A percentile compares a stretch with the other conserved stretches of the same genome.
Conservation (phyloP, 495 filamentous ascomycete species). For the Annulohypoxylon maeteangense region DNA sequence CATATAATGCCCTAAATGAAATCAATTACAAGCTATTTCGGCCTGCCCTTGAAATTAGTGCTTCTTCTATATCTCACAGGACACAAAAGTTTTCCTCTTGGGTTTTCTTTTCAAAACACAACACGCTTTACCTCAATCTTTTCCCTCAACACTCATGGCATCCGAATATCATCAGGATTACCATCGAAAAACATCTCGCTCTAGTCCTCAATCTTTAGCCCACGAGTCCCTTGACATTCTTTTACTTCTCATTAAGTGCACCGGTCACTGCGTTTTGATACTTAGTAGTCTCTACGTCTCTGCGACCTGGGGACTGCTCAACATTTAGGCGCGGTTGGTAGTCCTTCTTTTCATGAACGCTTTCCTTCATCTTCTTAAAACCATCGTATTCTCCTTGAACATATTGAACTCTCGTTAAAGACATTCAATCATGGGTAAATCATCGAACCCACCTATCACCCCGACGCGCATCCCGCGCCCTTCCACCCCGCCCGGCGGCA, state of each 20-base stretch:
- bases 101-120: conserved; percentile 5
- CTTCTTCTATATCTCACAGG: conserved; percentile 7
- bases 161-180: not conserved
- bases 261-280: not conserved
- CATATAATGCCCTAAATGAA: not conserved
- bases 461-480: not conserved
- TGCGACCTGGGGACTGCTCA: not conserved
- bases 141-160: conserved; percentile 7
- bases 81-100: conserved; percentile 13
- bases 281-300: not conserved
- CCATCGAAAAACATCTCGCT: not conserved
- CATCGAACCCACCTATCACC: not conserved
- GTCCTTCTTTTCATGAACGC: not conserved
- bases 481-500: not conserved
- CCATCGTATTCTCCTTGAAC: not conserved
- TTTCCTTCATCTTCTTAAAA: not conserved
- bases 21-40: not conserved
- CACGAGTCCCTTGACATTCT: not conserved
- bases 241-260: not conserved
- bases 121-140: not conserved
- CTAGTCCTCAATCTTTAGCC: not conserved
- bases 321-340: not conserved
- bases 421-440: conserved; percentile 2
- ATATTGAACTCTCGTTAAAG: not conserved
- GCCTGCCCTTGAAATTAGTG: not conserved